A percentile compares a stretch with the other conserved stretches of the same genome.
These are phyloP conservation scores for Hymenoscyphus salicellus DNA, from an alignment of 2,329 filamentous ascomycete genomes.

Conservation along the genomic window DNA sequence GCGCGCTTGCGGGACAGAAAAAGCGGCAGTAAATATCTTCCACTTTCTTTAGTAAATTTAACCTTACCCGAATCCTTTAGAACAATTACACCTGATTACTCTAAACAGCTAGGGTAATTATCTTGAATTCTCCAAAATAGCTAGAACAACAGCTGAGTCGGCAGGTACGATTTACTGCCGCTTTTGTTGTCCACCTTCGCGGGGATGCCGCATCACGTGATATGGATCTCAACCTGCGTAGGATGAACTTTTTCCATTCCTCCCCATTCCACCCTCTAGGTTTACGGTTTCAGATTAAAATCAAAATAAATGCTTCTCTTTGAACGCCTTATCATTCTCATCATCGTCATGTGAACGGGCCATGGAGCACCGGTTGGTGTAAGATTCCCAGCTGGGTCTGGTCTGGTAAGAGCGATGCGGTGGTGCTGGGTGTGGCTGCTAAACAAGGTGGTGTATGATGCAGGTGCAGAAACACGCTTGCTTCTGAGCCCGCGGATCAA, in stretches of 20 bases:
- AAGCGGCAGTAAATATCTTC: too few species aligned
- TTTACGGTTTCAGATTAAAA: neutral
- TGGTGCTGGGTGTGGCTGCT: neutral
- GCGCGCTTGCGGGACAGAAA: too few species aligned
- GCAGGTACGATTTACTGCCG: too few species aligned
- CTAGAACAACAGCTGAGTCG: too few species aligned
- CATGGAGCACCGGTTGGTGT: neutral
- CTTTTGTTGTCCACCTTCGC: too few species aligned
- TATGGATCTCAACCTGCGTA: neutral
- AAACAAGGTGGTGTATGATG: neutral
- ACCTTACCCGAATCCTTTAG: too few species aligned
- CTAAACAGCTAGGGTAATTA: too few species aligned
- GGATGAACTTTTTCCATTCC: neutral
- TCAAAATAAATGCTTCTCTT: neutral
- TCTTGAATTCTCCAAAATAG: too few species aligned
- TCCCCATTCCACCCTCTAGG: neutral
- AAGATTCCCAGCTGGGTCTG: neutral
- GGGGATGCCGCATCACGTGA: neutral
- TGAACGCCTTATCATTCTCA: neutral
- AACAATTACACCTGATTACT: too few species aligned
- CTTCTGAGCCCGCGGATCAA: neutral
- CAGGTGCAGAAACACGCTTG: slow-evolving; percentile 2
- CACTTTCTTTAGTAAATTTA: too few species aligned
- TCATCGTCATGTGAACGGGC: neutral
- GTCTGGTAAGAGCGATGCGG: neutral